Evolutionary conservation across 345 rosid species (phyloP).

Genomic region (Sonneratia alba): DNA sequence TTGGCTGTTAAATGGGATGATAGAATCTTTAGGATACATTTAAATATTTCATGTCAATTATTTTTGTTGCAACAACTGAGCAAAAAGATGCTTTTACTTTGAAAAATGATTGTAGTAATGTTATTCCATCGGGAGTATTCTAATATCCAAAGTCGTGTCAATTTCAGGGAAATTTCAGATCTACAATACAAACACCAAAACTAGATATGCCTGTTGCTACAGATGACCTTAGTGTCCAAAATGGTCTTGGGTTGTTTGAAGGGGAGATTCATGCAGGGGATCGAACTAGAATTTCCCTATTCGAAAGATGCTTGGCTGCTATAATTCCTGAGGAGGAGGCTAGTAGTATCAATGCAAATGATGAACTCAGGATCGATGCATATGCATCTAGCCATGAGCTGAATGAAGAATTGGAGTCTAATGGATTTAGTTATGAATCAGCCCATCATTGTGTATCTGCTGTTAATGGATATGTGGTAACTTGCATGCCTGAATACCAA

Average conservation of each 20-base stretch:
- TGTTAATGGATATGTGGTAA: slow-evolving; percentile 41
- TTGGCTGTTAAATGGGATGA: no score
- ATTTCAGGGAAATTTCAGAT: slow-evolving; percentile 35
- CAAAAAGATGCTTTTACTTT: not conserved
- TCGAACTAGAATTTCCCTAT: slow-evolving; percentile 43
- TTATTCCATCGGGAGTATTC: not conserved
- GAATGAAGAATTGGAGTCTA: slow-evolving; percentile 53
- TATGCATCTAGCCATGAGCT: slow-evolving; percentile 46
- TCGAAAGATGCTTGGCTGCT: slow-evolving; percentile 75
- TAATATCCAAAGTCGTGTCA: not conserved
- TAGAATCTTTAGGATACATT: not conserved
- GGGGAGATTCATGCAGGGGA: slow-evolving; percentile 27
- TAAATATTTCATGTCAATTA: no score
- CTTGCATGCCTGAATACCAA: slow-evolving; percentile 38
- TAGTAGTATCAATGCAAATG: slow-evolving; percentile 26
- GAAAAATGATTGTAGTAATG: not conserved
- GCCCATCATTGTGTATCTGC: slow-evolving; percentile 29
- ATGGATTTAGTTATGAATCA: slow-evolving; percentile 30
- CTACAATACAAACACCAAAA: slow-evolving; percentile 15
- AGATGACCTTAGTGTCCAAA: slow-evolving; percentile 17
- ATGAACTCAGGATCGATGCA: slow-evolving; percentile 38
- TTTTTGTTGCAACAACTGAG: not conserved
- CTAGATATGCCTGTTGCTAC: slow-evolving; percentile 14
- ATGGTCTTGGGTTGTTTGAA: slow-evolving; percentile 28
- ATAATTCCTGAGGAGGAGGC: slow-evolving; percentile 72